Conservation (phyloP, 177 flowering plant genomes). For the Vitis hybrid region DNA sequence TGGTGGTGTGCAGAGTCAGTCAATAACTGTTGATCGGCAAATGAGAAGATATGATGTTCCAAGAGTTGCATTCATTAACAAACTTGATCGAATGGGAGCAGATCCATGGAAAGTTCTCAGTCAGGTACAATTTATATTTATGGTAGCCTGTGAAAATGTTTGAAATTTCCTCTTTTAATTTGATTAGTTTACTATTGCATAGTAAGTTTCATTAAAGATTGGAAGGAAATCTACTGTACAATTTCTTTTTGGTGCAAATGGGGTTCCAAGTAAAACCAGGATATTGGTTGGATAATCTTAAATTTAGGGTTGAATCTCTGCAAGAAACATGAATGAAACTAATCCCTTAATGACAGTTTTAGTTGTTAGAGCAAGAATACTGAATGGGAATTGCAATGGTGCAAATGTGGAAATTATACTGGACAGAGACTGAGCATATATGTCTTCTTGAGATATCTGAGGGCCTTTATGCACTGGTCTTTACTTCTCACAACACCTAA, state of each 20-base stretch:
- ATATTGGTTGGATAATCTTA: neutral
- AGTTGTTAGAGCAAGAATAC: neutral
- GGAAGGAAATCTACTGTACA: neutral
- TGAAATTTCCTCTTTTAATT: neutral
- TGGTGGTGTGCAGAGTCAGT: slow-evolving; percentile 99
- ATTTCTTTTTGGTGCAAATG: too few relatives aligned
- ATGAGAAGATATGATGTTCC: slow-evolving; percentile 99
- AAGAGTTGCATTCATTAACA: slow-evolving; percentile 92
- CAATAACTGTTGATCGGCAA: slow-evolving; percentile 97
- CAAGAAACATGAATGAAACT: neutral
- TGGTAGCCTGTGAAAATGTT: neutral
- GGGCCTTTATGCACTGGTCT: neutral
- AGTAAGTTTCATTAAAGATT: neutral
- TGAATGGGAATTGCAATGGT: neutral
- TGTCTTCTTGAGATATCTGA: neutral
- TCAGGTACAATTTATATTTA: slow-evolving; percentile 54
- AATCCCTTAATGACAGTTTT: neutral
- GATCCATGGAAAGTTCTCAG: slow-evolving; percentile 98
- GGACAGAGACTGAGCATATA: too few relatives aligned
- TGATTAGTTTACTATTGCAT: neutral
- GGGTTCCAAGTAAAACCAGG: neutral
- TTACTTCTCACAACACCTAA: neutral
- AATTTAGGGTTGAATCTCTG: neutral
- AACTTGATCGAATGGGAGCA: slow-evolving; percentile 99
- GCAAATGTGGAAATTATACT: neutral